Conservation (phyloP, 768 basidiomycete species). For the Porphyrellus cyaneotinctus region DNA sequence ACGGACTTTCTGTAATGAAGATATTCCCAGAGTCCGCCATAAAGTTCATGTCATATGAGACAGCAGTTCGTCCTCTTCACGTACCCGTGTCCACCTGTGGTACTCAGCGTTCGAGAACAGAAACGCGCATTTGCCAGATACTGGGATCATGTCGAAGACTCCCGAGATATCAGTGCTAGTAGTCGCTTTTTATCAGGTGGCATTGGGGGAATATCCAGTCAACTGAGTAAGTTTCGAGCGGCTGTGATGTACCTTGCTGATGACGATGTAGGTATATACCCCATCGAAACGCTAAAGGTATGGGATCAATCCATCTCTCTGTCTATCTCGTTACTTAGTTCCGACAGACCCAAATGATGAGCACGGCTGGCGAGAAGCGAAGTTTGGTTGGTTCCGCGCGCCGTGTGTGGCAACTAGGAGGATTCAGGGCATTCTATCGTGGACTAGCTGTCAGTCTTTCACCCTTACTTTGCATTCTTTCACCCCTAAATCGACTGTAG, state of each 20-base stretch:
- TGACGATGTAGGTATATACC: slow-evolving; percentile 74
- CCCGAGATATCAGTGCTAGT: slow-evolving; percentile 81
- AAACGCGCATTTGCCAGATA: slow-evolving; percentile 94
- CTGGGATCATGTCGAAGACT: slow-evolving; percentile 86
- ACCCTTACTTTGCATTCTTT: slow-evolving; percentile 4
- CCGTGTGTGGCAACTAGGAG: slow-evolving; percentile 75
- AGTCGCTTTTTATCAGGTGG: slow-evolving; percentile 96
- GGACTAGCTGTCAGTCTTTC: slow-evolving; percentile 75
- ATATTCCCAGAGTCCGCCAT: slow-evolving; percentile 98
- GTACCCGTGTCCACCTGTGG: slow-evolving; percentile 8
- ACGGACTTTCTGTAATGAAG: slow-evolving; percentile 88
- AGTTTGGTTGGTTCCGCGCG: slow-evolving; percentile 59
- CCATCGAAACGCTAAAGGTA: slow-evolving; percentile 93
- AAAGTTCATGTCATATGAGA: slow-evolving; percentile 96
- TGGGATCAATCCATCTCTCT: background rate
- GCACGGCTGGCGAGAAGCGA: slow-evolving; percentile 62
- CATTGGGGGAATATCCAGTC: slow-evolving; percentile 90
- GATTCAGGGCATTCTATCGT: slow-evolving; percentile 82
- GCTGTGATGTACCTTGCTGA: slow-evolving; percentile 13
- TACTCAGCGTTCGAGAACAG: slow-evolving; percentile 38
- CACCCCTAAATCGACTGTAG: slow-evolving; percentile 39
- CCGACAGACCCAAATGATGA: slow-evolving; percentile 91
- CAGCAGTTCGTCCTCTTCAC: slow-evolving; percentile 58
- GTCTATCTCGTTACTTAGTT: slow-evolving; percentile 1
- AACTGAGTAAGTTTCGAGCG: slow-evolving; percentile 62